phyloP scores from a whole-genome alignment of 495 filamentous ascomycete genomes.

The Delitschia confertaspora region DNA sequence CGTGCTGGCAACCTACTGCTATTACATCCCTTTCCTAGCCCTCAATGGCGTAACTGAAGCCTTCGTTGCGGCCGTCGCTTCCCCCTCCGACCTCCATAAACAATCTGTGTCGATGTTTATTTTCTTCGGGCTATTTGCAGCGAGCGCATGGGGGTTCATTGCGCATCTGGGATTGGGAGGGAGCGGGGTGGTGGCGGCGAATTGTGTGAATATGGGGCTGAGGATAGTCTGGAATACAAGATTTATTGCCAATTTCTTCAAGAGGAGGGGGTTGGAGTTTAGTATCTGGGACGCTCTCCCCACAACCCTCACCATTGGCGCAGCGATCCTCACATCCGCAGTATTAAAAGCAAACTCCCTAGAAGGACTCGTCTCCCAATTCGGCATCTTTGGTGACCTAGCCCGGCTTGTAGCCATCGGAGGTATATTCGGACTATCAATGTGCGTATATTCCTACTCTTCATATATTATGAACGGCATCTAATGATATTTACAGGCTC shows the following conservation, averaged over 20 bases:
- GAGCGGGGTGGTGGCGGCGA: conserved; percentile 70
- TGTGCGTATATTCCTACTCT: too few species aligned
- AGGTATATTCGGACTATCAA: too few species aligned
- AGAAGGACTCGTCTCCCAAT: too few species aligned
- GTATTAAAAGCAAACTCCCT: too few species aligned
- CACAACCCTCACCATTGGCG: too few species aligned
- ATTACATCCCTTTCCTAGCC: conserved; percentile 86
- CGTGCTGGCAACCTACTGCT: conserved; percentile 73
- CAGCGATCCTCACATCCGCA: too few species aligned
- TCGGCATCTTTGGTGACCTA: too few species aligned
- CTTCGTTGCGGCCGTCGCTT: conserved; percentile 80
- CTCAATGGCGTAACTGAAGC: conserved; percentile 88
- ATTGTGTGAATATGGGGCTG: conserved; percentile 75
- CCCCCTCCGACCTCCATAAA: conserved; percentile 53
- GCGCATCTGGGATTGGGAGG: conserved; percentile 58
- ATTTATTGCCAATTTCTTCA: conserved; percentile 63
- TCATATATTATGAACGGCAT: too few species aligned
- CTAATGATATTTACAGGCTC: too few species aligned
- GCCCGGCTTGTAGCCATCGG: too few species aligned
- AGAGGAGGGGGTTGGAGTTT: conserved; percentile 6
- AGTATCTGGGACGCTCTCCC: background rate
- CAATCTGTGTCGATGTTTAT: conserved; percentile 77
- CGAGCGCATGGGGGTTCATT: conserved; percentile 62
- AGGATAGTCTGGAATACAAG: conserved; percentile 68
- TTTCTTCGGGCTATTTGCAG: conserved; percentile 65